phyloP scores from a whole-genome alignment of 2,329 filamentous ascomycete genomes.

The Talaromyces sp. region DNA sequence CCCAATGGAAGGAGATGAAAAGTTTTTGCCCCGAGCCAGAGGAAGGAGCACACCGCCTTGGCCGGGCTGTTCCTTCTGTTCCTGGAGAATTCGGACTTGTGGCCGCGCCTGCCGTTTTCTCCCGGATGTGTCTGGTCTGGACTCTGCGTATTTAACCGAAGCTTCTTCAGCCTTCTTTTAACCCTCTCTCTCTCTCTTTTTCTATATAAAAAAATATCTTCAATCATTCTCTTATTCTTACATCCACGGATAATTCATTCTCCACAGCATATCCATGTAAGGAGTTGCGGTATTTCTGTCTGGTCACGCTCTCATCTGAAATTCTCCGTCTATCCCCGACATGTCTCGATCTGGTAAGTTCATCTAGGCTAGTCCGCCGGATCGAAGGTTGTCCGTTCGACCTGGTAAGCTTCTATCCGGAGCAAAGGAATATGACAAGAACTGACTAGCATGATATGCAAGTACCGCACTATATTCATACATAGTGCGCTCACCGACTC shows the following conservation, averaged over 20 bases:
- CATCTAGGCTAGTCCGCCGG: background rate
- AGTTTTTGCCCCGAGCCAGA: constrained; percentile 1
- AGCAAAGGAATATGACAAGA: no score
- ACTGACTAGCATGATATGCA: background rate
- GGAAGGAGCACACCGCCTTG: background rate
- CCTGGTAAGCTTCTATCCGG: background rate
- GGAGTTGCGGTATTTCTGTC: background rate
- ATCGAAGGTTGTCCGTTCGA: background rate
- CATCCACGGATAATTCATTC: background rate
- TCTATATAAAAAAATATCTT: background rate
- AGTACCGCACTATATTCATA: background rate
- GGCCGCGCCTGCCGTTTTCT: background rate
- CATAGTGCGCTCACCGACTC: background rate
- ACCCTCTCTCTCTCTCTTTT: background rate
- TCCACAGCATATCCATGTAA: background rate
- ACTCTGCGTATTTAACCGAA: constrained; percentile 5
- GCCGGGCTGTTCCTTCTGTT: background rate
- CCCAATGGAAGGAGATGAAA: background rate
- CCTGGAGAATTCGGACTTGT: background rate
- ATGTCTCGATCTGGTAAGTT: background rate
- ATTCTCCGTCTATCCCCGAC: no score
- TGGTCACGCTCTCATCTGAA: background rate
- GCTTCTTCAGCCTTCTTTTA: no score
- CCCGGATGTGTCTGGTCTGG: background rate
- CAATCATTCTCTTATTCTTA: background rate